phyloP scores from a whole-genome alignment of 768 basidiomycete species.

The Boletus vinaceobasis region DNA sequence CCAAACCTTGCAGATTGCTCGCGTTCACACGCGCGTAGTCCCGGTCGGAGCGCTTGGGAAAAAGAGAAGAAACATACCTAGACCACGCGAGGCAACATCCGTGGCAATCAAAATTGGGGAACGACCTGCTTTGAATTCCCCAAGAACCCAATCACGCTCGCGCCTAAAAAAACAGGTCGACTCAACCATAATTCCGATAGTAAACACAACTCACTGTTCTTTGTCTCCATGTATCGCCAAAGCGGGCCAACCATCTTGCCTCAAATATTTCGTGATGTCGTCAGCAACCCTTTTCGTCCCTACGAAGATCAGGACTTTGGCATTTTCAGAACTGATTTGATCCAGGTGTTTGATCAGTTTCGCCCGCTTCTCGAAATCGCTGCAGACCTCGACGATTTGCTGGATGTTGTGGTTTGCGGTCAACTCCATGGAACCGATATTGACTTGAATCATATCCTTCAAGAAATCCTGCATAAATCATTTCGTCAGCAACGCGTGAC shows the following conservation, averaged over 20 bases:
- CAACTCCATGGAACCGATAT: slow-evolving; percentile 97
- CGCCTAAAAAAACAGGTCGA: slow-evolving; percentile 47
- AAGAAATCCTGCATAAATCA: slow-evolving; percentile 72
- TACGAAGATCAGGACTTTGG: slow-evolving; percentile 98
- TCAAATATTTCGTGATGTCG: slow-evolving; percentile 96
- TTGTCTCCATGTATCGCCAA: slow-evolving; percentile 99
- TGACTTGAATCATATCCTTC: slow-evolving; percentile 95
- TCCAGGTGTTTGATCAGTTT: slow-evolving; percentile 97
- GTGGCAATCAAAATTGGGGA: slow-evolving; percentile 98
- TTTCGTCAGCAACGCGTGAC: neutral
- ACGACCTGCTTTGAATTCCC: slow-evolving; percentile 97
- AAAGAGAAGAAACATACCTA: slow-evolving; percentile 76
- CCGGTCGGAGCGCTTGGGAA: slow-evolving; percentile 33
- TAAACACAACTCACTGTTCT: slow-evolving; percentile 69
- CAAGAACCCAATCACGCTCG: slow-evolving; percentile 98
- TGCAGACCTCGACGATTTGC: slow-evolving; percentile 94
- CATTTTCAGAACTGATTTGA: slow-evolving; percentile 93
- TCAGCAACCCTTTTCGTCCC: slow-evolving; percentile 97
- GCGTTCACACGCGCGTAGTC: slow-evolving; percentile 31
- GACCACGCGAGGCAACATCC: slow-evolving; percentile 98
- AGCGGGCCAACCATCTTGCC: slow-evolving; percentile 99
- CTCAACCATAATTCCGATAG: neutral
- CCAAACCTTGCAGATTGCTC: slow-evolving; percentile 29
- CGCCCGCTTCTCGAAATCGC: slow-evolving; percentile 94
- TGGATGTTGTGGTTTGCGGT: slow-evolving; percentile 98